A percentile compares a stretch with the other conserved stretches of the same genome.
Evolutionary conservation across 2,329 filamentous ascomycete genomes (phyloP).

Genomic region (Mycosphaerella arachidis): DNA sequence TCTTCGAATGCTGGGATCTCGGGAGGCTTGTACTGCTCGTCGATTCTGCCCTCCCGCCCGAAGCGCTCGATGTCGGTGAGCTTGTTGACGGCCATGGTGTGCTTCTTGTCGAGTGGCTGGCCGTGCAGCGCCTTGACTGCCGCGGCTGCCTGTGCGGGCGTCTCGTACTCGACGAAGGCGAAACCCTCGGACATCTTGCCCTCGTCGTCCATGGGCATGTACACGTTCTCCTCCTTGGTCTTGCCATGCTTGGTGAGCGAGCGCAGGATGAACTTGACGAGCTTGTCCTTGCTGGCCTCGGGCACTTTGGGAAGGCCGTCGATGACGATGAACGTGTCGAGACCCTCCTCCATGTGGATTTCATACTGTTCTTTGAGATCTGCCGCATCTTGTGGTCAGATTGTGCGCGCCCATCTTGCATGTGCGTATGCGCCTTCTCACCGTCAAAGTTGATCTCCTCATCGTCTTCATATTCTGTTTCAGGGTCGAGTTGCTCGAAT

Average conservation of each 20-base stretch:
- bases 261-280: slow-evolving; percentile 92
- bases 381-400: slow-evolving; percentile 25
- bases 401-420: background rate
- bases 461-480: slow-evolving; percentile 79
- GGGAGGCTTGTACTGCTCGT: slow-evolving; percentile 83
- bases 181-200: slow-evolving; percentile 77
- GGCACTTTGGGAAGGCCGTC: slow-evolving; percentile 88
- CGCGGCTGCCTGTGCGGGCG: slow-evolving; percentile 79
- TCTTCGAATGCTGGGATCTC: slow-evolving; percentile 79
- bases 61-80: slow-evolving; percentile 96
- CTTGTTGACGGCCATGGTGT: slow-evolving; percentile 95
- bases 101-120: slow-evolving; percentile 89
- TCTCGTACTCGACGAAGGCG: slow-evolving; percentile 94
- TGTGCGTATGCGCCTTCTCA: slow-evolving; percentile 28
- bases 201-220: slow-evolving; percentile 88
- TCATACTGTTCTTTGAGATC: slow-evolving; percentile 93
- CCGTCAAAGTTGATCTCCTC: slow-evolving; percentile 79
- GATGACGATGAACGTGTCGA: slow-evolving; percentile 93
- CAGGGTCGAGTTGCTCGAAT: slow-evolving; percentile 83
- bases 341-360: slow-evolving; percentile 89
- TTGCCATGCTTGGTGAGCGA: slow-evolving; percentile 84
- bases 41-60: slow-evolving; percentile 85
- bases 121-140: slow-evolving; percentile 85
- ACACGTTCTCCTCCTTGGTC: slow-evolving; percentile 79
- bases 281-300: slow-evolving; percentile 86